Evolutionary conservation across 176 grass and related monocot genomes (phyloP).

Genomic region (Metroxylon sagu): DNA sequence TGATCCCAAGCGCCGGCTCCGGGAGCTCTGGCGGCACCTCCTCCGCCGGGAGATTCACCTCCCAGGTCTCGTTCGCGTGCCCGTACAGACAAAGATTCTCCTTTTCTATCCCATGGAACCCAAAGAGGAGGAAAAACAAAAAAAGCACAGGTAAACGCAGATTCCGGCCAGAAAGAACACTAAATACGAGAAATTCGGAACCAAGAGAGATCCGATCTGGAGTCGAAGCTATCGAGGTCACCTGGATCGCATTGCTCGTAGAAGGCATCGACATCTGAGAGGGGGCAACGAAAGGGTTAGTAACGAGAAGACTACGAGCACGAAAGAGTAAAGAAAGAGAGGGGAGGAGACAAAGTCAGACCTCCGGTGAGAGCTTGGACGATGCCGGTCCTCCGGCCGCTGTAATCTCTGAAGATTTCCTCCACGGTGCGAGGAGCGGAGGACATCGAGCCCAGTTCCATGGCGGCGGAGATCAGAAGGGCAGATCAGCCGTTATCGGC

Average conservation of each 20-base stretch:
- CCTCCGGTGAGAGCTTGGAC: constrained; percentile 7
- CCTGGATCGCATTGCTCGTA: constrained; percentile 31
- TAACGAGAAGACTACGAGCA: background rate
- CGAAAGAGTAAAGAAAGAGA: background rate
- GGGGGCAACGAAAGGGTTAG: background rate
- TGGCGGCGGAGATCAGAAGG: background rate
- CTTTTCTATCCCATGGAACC: constrained; percentile 14
- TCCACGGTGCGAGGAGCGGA: constrained; percentile 15
- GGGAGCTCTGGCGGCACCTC: constrained; percentile 29
- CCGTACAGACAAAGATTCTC: constrained; percentile 28
- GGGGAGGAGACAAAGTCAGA: background rate
- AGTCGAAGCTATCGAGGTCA: constrained; percentile 1
- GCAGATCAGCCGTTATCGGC: no score
- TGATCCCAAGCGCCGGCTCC: constrained; percentile 24
- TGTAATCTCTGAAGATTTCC: constrained; percentile 10
- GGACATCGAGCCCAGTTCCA: constrained; percentile 6
- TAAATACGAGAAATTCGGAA: background rate
- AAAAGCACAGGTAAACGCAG: no score
- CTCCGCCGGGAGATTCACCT: constrained; percentile 27
- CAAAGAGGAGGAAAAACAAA: no score
- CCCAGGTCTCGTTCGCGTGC: constrained; percentile 17
- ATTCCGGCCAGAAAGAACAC: background rate
- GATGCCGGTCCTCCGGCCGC: constrained; percentile 9
- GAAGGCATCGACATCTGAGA: constrained; percentile 38
- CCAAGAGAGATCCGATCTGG: no score